Evolutionary conservation across 345 rosid genomes (phyloP).

Genomic region (Trapa bicornis): DNA sequence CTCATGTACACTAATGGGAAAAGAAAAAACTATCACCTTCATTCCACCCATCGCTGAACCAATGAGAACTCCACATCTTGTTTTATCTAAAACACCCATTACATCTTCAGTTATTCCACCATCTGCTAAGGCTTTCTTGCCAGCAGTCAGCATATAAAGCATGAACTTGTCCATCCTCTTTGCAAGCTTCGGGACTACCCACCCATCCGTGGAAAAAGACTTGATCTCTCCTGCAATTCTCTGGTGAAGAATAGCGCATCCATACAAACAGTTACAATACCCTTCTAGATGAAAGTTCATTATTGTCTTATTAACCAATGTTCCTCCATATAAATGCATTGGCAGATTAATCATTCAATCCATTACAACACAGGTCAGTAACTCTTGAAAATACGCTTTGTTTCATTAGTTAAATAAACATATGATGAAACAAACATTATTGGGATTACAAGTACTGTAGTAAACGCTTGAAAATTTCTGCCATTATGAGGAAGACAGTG

Average conservation of each 20-base stretch:
- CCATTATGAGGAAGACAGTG: background rate
- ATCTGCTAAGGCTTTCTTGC: slow-evolving; percentile 51
- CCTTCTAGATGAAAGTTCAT: background rate
- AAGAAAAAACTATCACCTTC: slow-evolving; percentile 22
- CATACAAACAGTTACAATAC: background rate
- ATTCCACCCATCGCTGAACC: slow-evolving; percentile 52
- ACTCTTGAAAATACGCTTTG: background rate
- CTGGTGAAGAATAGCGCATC: slow-evolving; percentile 8
- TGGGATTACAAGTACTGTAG: background rate
- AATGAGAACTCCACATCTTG: slow-evolving; percentile 42
- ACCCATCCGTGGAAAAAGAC: slow-evolving; percentile 40
- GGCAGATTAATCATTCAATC: background rate
- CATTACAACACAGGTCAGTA: background rate
- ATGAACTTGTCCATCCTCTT: slow-evolving; percentile 50
- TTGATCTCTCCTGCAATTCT: slow-evolving; percentile 58
- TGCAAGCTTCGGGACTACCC: slow-evolving; percentile 37
- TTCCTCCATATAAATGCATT: background rate
- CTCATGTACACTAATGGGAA: background rate
- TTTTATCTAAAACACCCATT: slow-evolving; percentile 26
- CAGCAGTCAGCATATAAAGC: slow-evolving; percentile 46
- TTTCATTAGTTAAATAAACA: background rate
- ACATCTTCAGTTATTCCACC: slow-evolving; percentile 39
- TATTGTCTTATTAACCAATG: background rate
- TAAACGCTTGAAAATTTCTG: background rate
- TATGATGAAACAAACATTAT: background rate